These are phyloP conservation scores for Monilinia fructicola DNA, from an alignment of 2,329 filamentous ascomycete species.

Conservation along the genomic window DNA sequence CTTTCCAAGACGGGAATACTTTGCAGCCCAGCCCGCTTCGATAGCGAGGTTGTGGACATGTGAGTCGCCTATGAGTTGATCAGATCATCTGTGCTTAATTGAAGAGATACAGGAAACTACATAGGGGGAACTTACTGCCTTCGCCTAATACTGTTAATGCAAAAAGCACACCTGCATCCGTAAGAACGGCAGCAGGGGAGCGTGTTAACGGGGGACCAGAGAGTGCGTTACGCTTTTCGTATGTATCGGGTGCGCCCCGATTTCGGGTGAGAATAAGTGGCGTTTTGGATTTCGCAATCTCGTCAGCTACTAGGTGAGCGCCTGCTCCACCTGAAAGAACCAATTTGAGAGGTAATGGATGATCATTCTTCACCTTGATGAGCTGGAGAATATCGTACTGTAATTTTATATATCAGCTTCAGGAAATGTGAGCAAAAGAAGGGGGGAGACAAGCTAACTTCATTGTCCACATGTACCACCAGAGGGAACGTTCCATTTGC, in stretches of 20 bases:
- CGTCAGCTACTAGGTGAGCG: constrained; percentile 44
- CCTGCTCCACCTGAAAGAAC: constrained; percentile 45
- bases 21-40: constrained; percentile 46
- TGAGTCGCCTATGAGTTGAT: constrained; percentile 37
- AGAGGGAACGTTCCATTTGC: constrained; percentile 44
- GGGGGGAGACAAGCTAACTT: constrained; percentile 34
- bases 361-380: constrained; percentile 44
- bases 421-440: neutral
- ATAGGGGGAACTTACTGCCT: constrained; percentile 20
- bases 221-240: constrained; percentile 43
- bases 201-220: constrained; percentile 46
- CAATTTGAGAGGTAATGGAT: constrained; percentile 38
- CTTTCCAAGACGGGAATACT: constrained; percentile 43
- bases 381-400: constrained; percentile 47
- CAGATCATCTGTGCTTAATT: neutral
- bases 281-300: constrained; percentile 45
- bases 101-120: constrained; percentile 23
- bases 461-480: constrained; percentile 45
- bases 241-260: constrained; percentile 41
- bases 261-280: constrained; percentile 47
- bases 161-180: constrained; percentile 45
- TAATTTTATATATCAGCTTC: constrained; percentile 10
- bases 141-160: constrained; percentile 41
- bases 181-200: constrained; percentile 44
- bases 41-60: constrained; percentile 45